phyloP scores from a whole-genome alignment of 331 rosid species.

The Phaseolus coccineus region DNA sequence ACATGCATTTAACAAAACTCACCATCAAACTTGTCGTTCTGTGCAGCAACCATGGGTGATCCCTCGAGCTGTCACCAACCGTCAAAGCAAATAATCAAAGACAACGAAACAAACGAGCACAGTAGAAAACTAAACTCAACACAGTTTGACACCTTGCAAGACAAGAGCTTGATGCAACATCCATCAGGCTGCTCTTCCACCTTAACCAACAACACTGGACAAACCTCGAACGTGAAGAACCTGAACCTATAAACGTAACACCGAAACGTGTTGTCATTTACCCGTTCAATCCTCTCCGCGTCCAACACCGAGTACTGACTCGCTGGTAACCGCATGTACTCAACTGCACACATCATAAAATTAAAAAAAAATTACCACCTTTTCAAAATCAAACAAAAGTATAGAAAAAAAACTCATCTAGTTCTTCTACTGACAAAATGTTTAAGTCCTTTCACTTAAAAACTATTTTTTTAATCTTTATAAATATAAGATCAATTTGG shows the following conservation, averaged over 20 bases:
- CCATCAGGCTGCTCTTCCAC: slow-evolving; percentile 90
- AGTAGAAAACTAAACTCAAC: background rate
- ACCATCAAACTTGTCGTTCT: slow-evolving; percentile 94
- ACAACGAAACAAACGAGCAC: background rate
- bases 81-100: slow-evolving; percentile 32
- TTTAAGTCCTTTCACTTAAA: no score
- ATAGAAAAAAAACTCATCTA: no score
- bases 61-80: slow-evolving; percentile 76
- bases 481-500: no score
- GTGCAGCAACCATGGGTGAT: slow-evolving; percentile 83
- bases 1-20: slow-evolving; percentile 39
- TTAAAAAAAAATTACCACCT: background rate
- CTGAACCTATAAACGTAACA: slow-evolving; percentile 85
- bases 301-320: slow-evolving; percentile 98
- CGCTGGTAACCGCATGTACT: slow-evolving; percentile 93
- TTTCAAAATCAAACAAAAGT: background rate
- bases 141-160: slow-evolving; percentile 75
- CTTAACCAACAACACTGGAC: slow-evolving; percentile 88
- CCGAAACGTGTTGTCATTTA: slow-evolving; percentile 83
- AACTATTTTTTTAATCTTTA: no score
- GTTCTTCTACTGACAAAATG: no score
- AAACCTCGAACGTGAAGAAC: slow-evolving; percentile 85
- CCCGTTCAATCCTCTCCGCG: slow-evolving; percentile 96
- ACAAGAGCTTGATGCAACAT: slow-evolving; percentile 85
- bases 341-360: slow-evolving; percentile 55